phyloP scores from a whole-genome alignment of 768 basidiomycete genomes.

The Lyophyllum shimeji region DNA sequence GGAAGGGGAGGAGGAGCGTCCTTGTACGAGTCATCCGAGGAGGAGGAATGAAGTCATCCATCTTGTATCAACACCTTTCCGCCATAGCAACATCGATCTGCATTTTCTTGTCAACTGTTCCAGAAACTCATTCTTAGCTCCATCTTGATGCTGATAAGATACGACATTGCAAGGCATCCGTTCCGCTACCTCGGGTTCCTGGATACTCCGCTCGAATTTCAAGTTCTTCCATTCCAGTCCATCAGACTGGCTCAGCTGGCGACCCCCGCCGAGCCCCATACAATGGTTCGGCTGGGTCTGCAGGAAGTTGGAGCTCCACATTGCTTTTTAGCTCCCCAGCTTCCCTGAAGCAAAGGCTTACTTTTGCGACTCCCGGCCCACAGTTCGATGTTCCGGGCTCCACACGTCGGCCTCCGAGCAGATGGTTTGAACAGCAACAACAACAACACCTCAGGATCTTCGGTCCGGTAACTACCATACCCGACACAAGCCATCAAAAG shows the following conservation, averaged over 20 bases:
- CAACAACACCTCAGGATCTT: background rate
- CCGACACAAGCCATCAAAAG: constrained; percentile 3
- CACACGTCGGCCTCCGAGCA: background rate
- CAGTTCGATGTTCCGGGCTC: background rate
- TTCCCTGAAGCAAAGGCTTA: background rate
- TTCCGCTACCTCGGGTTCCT: constrained; percentile 21
- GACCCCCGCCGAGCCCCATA: background rate
- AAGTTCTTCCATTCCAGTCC: background rate
- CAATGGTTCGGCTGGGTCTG: background rate
- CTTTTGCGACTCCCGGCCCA: background rate
- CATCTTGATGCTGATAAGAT: constrained; percentile 9
- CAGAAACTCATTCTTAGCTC: constrained; percentile 1
- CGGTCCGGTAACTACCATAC: constrained; percentile 7
- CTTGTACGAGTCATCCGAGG: constrained; percentile 28
- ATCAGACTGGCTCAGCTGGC: background rate
- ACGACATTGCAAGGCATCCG: constrained; percentile 9
- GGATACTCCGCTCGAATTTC: background rate
- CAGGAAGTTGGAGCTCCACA: background rate
- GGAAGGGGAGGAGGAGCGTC: constrained; percentile 1
- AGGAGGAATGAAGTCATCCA: constrained; percentile 34
- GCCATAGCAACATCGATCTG: constrained; percentile 23
- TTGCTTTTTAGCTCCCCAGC: background rate
- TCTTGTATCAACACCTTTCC: constrained; percentile 29
- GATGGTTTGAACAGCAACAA: background rate
- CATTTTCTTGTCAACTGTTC: constrained; percentile 20